These are phyloP conservation scores for Candida pini DNA, from an alignment of 805 yeast genomes.

Conservation along the genomic window DNA sequence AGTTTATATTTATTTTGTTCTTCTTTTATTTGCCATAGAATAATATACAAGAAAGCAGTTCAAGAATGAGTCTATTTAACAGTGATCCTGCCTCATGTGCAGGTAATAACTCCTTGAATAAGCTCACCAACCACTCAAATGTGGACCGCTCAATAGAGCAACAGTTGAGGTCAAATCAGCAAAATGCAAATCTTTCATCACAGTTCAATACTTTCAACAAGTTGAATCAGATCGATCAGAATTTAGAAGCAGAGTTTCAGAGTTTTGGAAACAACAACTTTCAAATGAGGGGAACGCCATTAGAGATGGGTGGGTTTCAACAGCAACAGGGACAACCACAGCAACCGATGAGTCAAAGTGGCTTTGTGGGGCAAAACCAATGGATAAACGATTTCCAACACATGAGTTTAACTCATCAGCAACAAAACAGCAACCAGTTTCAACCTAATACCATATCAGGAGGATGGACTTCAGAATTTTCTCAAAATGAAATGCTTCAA, in stretches of 20 bases:
- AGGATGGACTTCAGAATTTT: slow-evolving; percentile 13
- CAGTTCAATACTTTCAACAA: slow-evolving; percentile 8
- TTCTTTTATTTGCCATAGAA: background rate
- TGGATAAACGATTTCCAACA: slow-evolving; percentile 21
- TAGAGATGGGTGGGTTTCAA: too few relatives aligned
- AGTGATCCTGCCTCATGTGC: slow-evolving; percentile 35
- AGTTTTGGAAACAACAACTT: slow-evolving; percentile 24
- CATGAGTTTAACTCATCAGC: slow-evolving; percentile 8
- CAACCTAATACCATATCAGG: background rate
- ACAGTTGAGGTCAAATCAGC: slow-evolving; percentile 21
- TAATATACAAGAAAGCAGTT: background rate
- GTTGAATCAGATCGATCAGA: slow-evolving; percentile 24
- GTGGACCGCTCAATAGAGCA: slow-evolving; percentile 36
- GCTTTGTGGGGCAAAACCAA: slow-evolving; percentile 7
- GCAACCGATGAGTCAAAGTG: slow-evolving; percentile 2
- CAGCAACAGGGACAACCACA: background rate
- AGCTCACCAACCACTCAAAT: slow-evolving; percentile 35
- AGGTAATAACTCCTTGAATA: slow-evolving; percentile 38
- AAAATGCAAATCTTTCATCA: background rate
- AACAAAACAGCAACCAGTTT: background rate
- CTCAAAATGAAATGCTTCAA: slow-evolving; percentile 6
- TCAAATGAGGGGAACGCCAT: too few relatives aligned
- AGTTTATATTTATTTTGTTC: background rate
- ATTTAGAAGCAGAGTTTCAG: slow-evolving; percentile 35
- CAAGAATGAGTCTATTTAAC: slow-evolving; percentile 10